phyloP scores from a whole-genome alignment of 352 stramenopile species.

The Phytophthora cactorum region DNA sequence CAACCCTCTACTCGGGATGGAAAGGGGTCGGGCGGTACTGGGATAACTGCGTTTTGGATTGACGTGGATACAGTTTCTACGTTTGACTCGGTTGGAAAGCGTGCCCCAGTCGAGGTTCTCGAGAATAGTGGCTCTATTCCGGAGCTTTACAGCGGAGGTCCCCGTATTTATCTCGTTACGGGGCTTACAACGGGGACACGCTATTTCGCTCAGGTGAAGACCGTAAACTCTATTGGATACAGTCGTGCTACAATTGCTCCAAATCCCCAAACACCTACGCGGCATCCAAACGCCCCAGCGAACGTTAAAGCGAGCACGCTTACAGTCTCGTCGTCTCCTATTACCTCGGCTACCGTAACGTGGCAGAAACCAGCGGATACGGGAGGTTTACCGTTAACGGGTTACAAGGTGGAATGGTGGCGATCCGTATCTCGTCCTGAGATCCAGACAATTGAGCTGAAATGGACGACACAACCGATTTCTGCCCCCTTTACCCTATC shows the following conservation, averaged over 20 bases:
- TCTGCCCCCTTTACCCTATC: conserved; percentile 67
- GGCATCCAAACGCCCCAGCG: conserved; percentile 49
- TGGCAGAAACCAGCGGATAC: conserved; percentile 72
- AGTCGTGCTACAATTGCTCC: conserved; percentile 69
- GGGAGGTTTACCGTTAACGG: conserved; percentile 69
- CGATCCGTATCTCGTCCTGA: conserved; percentile 54
- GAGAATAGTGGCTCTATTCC: conserved; percentile 38
- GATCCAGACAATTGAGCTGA: conserved; percentile 88
- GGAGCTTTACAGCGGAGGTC: conserved; percentile 59
- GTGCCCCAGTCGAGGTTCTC: conserved; percentile 47
- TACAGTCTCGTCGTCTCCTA: conserved; percentile 50
- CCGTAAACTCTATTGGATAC: conserved; percentile 69
- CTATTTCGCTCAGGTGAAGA: conserved; percentile 90
- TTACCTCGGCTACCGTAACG: conserved; percentile 61
- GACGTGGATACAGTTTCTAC: conserved; percentile 76
- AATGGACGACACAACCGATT: conserved; percentile 72
- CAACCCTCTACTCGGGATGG: conserved; percentile 73
- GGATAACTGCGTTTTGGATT: conserved; percentile 68
- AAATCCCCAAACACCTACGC: conserved; percentile 59
- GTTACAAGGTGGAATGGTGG: conserved; percentile 90
- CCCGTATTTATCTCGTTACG: conserved; percentile 73
- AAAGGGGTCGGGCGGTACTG: conserved; percentile 44
- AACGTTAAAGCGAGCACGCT: conserved; percentile 72
- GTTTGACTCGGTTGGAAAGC: conserved; percentile 68
- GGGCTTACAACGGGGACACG: conserved; percentile 70